Percentiles rank a stretch among this genome's conserved stretches.
phyloP scores from a whole-genome alignment of 192 early-diverging fungal species.

The Coemansia sp. region DNA sequence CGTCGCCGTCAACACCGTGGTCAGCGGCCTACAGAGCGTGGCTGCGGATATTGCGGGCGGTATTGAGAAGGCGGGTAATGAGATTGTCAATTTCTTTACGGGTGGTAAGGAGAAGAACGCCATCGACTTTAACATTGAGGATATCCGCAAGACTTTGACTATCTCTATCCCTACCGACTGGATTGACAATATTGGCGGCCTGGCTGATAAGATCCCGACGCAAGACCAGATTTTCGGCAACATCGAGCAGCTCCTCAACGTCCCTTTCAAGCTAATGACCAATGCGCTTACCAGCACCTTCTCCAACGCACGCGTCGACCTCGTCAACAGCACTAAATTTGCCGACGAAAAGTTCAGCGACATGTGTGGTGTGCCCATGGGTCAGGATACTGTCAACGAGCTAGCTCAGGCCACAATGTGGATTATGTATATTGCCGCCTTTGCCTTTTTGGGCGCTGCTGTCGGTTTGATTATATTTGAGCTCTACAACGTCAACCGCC shows the following conservation, averaged over 20 bases:
- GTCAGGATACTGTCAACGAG: conserved; percentile 29
- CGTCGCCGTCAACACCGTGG: conserved; percentile 29
- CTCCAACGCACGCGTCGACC: conserved; percentile 10
- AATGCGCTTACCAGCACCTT: conserved; percentile 18
- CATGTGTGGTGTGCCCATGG: conserved; percentile 33
- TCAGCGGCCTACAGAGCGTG: conserved; percentile 25
- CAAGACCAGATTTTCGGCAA: conserved; percentile 50
- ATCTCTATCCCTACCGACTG: conserved; percentile 44
- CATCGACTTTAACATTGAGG: conserved; percentile 28
- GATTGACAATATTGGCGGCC: conserved; percentile 28
- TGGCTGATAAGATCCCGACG: conserved; percentile 41
- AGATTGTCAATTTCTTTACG: conserved; percentile 25
- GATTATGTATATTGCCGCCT: conserved; percentile 26
- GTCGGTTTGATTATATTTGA: conserved; percentile 12
- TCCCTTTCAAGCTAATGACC: conserved; percentile 40
- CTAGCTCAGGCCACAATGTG: conserved; percentile 17
- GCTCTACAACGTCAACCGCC: conserved; percentile 7
- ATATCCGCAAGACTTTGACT: conserved; percentile 28
- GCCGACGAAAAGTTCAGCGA: conserved; percentile 20
- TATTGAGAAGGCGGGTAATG: conserved; percentile 18
- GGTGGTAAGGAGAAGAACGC: conserved; percentile 11
- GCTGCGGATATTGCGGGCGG: conserved; percentile 22
- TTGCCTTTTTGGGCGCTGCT: conserved; percentile 28
- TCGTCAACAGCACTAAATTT: conserved; percentile 22
- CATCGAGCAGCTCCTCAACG: conserved; percentile 36